Evolutionary conservation across 225 moss, liverwort and hornwort genomes (phyloP), one percentile per base, ranked within the genome.

Genomic region (Polytrichum formosum): DNA sequence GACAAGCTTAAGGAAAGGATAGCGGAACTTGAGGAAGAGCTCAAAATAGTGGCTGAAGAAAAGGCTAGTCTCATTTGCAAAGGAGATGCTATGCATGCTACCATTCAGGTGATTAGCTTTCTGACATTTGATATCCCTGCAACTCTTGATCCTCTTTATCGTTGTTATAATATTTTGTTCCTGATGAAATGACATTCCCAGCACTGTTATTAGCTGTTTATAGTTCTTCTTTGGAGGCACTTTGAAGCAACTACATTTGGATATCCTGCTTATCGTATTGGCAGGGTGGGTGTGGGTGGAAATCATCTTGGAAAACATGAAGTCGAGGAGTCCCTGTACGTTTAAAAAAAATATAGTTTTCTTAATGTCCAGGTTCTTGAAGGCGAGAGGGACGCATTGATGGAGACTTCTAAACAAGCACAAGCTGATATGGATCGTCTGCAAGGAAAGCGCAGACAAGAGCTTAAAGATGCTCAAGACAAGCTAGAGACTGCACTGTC

Each of bases 341-440:
- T 4, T 46, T 46, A 13, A 46, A 10, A 35, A 37, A 10, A 7
- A 13, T 1, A 37, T 10, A 37, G 2, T 37, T 37, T 13, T 46
- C 46, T 46, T 46, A 13, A 46, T 16, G 46, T 23, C 27, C 71
- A 86, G 86, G 70, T 86, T 55, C 68, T 86, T 60, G 83, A 86
- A 80, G 86, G 86, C 10, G 83, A 86, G 73, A 83, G 80, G 65
- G 86, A 86, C 65, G 86, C 86, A 37, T 77, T 86, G 25, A 83
- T 86, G 55, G 83, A 86, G 68, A 86, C 86, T 67, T 72, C 83
- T 64, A 83, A 75, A 73, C 86, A 86, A 80, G 80, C 83, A 28
- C 86, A 86, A 73, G 83, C 86, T 20, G 86, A 86, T 37, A 86
- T 86, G 7, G 86, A 80, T 66, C 83, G 82, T 70, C 68, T 86